These are phyloP conservation scores for Apophysomyces trapeziformis DNA, from an alignment of 371 early-diverging fungal genomes.

Conservation along the genomic window DNA sequence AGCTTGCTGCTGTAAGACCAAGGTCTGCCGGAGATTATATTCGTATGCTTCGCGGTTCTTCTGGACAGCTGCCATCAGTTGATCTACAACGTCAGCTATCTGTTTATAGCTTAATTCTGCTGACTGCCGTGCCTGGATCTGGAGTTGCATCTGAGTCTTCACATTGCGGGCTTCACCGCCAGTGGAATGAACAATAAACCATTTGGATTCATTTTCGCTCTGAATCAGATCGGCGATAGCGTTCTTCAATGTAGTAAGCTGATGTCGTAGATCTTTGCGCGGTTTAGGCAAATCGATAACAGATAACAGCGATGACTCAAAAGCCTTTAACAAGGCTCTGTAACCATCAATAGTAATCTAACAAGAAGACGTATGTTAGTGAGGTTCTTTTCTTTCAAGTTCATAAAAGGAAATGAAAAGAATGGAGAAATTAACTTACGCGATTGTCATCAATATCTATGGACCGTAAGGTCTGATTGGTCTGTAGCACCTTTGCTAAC, in stretches of 20 bases:
- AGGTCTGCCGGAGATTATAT: conserved; percentile 23
- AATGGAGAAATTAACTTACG: conserved; percentile 23
- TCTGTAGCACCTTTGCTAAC: conserved; percentile 28
- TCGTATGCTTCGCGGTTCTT: conserved; percentile 29
- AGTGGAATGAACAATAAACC: conserved; percentile 41
- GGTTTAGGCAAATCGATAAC: conserved; percentile 37
- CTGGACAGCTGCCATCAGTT: conserved; percentile 25
- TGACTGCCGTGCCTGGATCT: conserved; percentile 33
- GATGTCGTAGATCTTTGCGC: conserved; percentile 35
- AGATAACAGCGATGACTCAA: conserved; percentile 19
- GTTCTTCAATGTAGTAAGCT: conserved; percentile 25
- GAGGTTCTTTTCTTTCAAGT: background rate
- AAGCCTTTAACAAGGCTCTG: conserved; percentile 26
- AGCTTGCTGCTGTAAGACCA: conserved; percentile 29
- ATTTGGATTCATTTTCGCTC: conserved; percentile 40
- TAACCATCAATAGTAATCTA: conserved; percentile 49
- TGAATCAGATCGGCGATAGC: conserved; percentile 33
- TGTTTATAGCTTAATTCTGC: conserved; percentile 30
- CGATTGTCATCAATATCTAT: conserved; percentile 41
- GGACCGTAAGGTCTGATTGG: conserved; percentile 29
- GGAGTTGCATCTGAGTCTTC: conserved; percentile 35
- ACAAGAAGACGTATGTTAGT: background rate
- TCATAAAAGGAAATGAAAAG: background rate
- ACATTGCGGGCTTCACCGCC: conserved; percentile 28
- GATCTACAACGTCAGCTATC: conserved; percentile 31